Conservation (phyloP, 805 yeast genomes). For the Suhomyces xylopsoci region DNA sequence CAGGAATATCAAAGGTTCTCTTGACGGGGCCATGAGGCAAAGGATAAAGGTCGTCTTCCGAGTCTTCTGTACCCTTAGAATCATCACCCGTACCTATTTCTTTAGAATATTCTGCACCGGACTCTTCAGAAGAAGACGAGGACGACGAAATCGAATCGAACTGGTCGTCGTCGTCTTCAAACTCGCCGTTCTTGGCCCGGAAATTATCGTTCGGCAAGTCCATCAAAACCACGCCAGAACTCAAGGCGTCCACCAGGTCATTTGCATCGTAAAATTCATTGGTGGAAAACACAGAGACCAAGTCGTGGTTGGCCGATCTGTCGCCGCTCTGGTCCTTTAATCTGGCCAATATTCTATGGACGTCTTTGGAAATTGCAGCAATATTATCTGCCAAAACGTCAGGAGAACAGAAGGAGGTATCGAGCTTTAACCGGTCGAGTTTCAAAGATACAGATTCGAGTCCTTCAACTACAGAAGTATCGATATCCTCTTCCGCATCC, state of each 20-base stretch:
- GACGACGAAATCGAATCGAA: constrained; percentile 18
- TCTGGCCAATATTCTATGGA: constrained; percentile 15
- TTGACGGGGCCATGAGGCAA: constrained; percentile 49
- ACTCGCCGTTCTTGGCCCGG: constrained; percentile 4
- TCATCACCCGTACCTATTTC: background rate
- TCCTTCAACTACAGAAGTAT: constrained; percentile 9
- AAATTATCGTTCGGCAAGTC: constrained; percentile 8
- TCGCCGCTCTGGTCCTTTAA: constrained; percentile 2
- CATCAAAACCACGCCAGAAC: constrained; percentile 55
- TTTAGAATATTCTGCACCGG: constrained; percentile 10
- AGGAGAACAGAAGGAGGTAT: constrained; percentile 1
- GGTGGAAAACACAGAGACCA: constrained; percentile 27
- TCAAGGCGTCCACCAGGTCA: constrained; percentile 51
- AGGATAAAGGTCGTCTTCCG: constrained; percentile 52
- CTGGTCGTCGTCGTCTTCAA: constrained; percentile 14
- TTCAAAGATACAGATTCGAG: constrained; percentile 20
- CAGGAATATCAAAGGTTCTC: constrained; percentile 58
- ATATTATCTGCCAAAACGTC: constrained; percentile 1
- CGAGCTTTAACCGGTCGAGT: constrained; percentile 17
- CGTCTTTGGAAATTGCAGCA: constrained; percentile 16
- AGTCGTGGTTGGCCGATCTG: constrained; percentile 14
- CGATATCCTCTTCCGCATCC: constrained; percentile 11
- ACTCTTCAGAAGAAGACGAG: constrained; percentile 13
- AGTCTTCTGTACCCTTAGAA: constrained; percentile 19
- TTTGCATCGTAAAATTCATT: constrained; percentile 57